A percentile compares a stretch with the other conserved stretches of the same genome.
Conservation (phyloP, 371 early-diverging fungal species). For the Fennellomyces sp. region DNA sequence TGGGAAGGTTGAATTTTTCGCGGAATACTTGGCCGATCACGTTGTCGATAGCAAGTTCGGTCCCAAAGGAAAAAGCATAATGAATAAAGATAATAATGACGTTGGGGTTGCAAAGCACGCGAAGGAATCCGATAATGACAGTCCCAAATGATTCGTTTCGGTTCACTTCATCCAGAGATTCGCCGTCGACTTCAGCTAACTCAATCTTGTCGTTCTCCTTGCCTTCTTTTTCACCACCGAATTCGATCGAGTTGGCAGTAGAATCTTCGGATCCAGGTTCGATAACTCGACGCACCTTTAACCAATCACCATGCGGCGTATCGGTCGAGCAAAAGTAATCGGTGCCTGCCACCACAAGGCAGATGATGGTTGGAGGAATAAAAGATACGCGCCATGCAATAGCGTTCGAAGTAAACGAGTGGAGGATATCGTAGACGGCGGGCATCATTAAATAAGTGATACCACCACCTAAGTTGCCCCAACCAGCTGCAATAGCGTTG, state of each 20-base stretch:
- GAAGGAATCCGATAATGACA: background rate
- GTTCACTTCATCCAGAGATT: constrained; percentile 14
- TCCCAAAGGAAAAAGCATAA: constrained; percentile 71
- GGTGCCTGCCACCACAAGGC: constrained; percentile 36
- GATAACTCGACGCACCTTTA: constrained; percentile 4
- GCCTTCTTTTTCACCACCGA: background rate
- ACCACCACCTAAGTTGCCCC: constrained; percentile 73
- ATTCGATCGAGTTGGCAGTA: background rate
- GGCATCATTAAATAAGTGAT: constrained; percentile 61
- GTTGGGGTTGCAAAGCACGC: constrained; percentile 17
- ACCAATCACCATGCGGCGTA: constrained; percentile 43
- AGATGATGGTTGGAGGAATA: constrained; percentile 48
- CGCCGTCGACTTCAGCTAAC: background rate
- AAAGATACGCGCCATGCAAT: constrained; percentile 48
- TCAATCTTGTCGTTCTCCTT: background rate
- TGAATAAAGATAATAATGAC: constrained; percentile 52
- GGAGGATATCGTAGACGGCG: constrained; percentile 42
- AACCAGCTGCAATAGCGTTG: constrained; percentile 66
- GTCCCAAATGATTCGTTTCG: background rate
- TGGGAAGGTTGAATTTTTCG: constrained; percentile 32
- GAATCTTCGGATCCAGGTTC: background rate
- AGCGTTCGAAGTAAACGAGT: constrained; percentile 7
- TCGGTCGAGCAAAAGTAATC: constrained; percentile 45
- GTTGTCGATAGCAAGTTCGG: constrained; percentile 66
- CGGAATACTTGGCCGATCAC: constrained; percentile 42